phyloP scores from a whole-genome alignment of 1,139 yeast genomes.

The Geotrichum armillariae region DNA sequence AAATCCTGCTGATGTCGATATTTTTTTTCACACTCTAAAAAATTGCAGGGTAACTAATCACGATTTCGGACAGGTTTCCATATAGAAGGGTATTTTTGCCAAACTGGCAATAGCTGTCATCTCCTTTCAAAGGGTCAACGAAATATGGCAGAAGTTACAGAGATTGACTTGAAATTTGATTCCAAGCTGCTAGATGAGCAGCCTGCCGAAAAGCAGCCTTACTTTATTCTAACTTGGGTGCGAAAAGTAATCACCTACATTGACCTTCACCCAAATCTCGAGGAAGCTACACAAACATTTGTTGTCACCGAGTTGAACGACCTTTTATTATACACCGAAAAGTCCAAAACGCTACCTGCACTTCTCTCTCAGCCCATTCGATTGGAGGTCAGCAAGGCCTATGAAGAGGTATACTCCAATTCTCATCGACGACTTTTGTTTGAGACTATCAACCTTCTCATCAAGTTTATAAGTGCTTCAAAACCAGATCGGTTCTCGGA shows the following conservation, averaged over 20 bases:
- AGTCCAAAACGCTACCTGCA: slow-evolving; percentile 26
- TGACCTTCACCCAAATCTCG: slow-evolving; percentile 19
- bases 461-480: slow-evolving; percentile 31
- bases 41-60: slow-evolving; percentile 3
- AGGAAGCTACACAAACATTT: slow-evolving; percentile 28
- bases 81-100: slow-evolving; percentile 2
- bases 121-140: slow-evolving; percentile 6
- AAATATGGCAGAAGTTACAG: slow-evolving; percentile 15
- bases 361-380: slow-evolving; percentile 30
- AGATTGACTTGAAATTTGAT: slow-evolving; percentile 24
- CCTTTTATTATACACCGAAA: slow-evolving; percentile 27
- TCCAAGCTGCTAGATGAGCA: slow-evolving; percentile 26
- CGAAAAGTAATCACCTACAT: slow-evolving; percentile 24
- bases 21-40: slow-evolving; percentile 1
- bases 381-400: slow-evolving; percentile 27
- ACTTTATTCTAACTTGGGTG: slow-evolving; percentile 28
- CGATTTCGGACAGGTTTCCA: neutral
- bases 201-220: slow-evolving; percentile 30
- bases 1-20: slow-evolving; percentile 25
- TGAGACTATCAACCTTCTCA: slow-evolving; percentile 35
- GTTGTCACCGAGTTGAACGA: slow-evolving; percentile 27
- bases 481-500: slow-evolving; percentile 35
- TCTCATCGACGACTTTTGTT: slow-evolving; percentile 30
- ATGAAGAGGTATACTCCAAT: slow-evolving; percentile 26
- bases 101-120: slow-evolving; percentile 14